Conservation (phyloP, 169 alveolate genomes). For the Eimeria tenella region DNA sequence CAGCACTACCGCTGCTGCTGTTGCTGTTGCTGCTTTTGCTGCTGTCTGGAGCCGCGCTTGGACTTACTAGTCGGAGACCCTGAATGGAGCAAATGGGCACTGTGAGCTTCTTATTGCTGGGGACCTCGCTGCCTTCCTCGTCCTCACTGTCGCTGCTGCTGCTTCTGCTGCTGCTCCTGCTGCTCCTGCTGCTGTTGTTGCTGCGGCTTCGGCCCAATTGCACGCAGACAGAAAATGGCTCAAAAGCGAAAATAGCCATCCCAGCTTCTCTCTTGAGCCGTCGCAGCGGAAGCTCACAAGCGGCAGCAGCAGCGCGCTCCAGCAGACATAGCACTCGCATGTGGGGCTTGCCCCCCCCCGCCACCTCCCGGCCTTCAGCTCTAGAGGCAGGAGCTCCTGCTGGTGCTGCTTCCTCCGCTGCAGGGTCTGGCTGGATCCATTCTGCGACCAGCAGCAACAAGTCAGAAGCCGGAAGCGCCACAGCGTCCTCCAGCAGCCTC, state of each 20-base stretch:
- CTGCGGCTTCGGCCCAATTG: background rate
- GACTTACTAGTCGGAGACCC: background rate
- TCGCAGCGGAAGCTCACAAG: background rate
- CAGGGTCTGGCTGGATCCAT: background rate
- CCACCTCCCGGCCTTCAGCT: background rate
- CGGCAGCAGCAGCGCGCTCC: constrained; percentile 36
- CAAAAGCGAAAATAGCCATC: background rate
- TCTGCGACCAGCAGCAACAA: constrained; percentile 47
- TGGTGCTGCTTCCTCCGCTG: background rate
- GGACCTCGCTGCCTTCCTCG: background rate
- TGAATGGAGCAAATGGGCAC: constrained; percentile 50
- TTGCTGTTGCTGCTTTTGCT: background rate
- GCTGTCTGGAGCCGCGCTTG: background rate
- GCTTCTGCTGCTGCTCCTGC: background rate
- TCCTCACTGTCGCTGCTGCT: background rate
- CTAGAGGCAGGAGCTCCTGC: background rate
- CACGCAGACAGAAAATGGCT: constrained; percentile 20
- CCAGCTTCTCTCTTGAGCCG: background rate
- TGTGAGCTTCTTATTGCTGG: background rate
- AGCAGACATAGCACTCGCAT: constrained; percentile 44
- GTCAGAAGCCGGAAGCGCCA: constrained; percentile 10
- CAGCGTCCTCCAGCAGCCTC: constrained; percentile 23
- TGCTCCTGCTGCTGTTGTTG: constrained; percentile 21
- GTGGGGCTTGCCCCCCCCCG: background rate
- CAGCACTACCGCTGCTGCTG: background rate